phyloP scores from a whole-genome alignment of 2,329 filamentous ascomycete species.

The Penicillium sclerotiorum region DNA sequence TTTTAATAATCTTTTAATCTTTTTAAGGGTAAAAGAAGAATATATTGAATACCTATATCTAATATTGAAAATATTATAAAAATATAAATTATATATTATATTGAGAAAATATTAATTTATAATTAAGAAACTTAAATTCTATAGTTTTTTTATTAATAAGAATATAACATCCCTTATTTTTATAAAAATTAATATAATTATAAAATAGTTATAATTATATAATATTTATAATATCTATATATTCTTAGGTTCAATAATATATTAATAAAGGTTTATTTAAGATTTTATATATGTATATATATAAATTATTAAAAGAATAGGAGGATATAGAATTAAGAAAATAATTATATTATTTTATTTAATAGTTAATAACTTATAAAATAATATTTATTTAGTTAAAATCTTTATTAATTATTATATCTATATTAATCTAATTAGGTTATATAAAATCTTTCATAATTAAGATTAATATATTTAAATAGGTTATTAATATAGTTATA shows the following conservation, averaged over 20 bases:
- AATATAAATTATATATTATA: neutral
- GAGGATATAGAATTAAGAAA: neutral
- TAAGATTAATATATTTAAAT: slow-evolving; percentile 3
- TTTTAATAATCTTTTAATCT: neutral
- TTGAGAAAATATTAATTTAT: neutral
- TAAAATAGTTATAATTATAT: neutral
- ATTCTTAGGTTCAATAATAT: neutral
- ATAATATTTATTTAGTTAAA: neutral
- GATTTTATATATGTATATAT: neutral
- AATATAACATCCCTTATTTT: neutral
- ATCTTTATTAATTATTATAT: neutral
- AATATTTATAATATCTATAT: neutral
- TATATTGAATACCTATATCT: neutral
- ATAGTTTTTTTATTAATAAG: slow-evolving; percentile 1
- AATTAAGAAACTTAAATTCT: neutral
- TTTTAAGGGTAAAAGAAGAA: neutral
- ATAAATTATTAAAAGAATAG: neutral
- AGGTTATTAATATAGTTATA: neutral
- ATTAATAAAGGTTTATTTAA: neutral
- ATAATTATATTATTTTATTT: neutral
- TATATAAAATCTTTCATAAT: neutral
- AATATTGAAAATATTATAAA: neutral
- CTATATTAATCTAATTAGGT: neutral
- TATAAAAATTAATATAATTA: neutral
- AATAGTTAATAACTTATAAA: neutral